Evolutionary conservation across 495 filamentous ascomycete genomes (phyloP).

Genomic region (Penicillium waksmanii): DNA sequence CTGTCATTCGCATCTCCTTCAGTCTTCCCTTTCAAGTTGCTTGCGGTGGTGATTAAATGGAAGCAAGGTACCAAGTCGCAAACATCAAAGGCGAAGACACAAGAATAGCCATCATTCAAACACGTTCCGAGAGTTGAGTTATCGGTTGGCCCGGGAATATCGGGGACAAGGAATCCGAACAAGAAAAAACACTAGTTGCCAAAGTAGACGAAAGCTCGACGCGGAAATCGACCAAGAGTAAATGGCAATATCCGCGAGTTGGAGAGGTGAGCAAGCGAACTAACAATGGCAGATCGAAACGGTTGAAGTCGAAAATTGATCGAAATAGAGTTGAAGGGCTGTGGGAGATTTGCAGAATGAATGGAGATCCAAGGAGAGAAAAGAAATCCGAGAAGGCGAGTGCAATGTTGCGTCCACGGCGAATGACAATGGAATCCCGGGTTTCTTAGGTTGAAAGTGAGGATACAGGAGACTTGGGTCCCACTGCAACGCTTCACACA

Average conservation of each 20-base stretch:
- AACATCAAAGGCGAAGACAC: constrained; percentile 29
- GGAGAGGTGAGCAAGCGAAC: constrained; percentile 19
- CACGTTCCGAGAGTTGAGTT: constrained; percentile 35
- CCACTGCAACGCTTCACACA: constrained; percentile 40
- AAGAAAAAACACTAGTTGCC: constrained; percentile 20
- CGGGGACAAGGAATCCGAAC: constrained; percentile 26
- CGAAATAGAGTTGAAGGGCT: constrained; percentile 43
- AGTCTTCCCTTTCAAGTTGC: constrained; percentile 30
- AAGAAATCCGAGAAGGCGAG: constrained; percentile 45
- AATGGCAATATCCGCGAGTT: constrained; percentile 8
- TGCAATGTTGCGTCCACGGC: constrained; percentile 41
- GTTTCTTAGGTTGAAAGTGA: constrained; percentile 37
- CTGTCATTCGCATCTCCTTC: constrained; percentile 45
- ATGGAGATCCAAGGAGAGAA: constrained; percentile 41
- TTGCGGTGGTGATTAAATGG: constrained; percentile 14
- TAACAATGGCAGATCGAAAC: constrained; percentile 39
- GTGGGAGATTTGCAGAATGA: constrained; percentile 41
- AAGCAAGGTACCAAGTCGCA: constrained; percentile 8
- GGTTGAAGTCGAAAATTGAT: constrained; percentile 42
- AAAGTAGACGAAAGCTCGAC: constrained; percentile 17
- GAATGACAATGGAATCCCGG: constrained; percentile 36
- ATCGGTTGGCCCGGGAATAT: constrained; percentile 26
- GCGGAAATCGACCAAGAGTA: constrained; percentile 7
- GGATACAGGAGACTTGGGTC: constrained; percentile 39
- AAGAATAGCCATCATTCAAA: constrained; percentile 45